Conservation (phyloP, 257 asterid genomes). For the Capsicum baccatum region DNA sequence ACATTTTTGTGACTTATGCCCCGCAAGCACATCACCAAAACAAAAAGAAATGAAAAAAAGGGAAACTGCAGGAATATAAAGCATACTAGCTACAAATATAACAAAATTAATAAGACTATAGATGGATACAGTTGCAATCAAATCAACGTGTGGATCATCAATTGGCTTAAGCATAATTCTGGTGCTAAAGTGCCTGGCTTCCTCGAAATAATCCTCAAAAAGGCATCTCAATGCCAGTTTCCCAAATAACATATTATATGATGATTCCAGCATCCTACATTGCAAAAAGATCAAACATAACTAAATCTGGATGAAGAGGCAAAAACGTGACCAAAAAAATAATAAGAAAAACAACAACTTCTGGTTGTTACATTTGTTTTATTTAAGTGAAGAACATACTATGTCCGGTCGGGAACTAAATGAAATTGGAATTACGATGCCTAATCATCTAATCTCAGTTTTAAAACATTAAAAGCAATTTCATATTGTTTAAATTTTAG, state of each 20-base stretch:
- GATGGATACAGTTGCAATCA: slow-evolving; percentile 86
- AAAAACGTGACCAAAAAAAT: background rate
- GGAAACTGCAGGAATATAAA: background rate
- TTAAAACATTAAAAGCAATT: background rate
- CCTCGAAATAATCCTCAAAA: slow-evolving; percentile 82
- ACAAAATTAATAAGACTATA: background rate
- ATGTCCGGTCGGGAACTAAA: background rate
- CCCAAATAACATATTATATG: slow-evolving; percentile 79
- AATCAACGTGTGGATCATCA: slow-evolving; percentile 93
- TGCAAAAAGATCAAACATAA: slow-evolving; percentile 22
- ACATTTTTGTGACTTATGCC: background rate
- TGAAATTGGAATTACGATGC: background rate
- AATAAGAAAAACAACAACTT: background rate
- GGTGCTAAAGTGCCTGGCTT: slow-evolving; percentile 68
- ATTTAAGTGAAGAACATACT: background rate
- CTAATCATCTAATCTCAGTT: background rate
- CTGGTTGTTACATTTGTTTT: background rate
- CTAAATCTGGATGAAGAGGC: background rate
- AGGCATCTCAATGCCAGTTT: slow-evolving; percentile 79
- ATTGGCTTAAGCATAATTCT: slow-evolving; percentile 87
- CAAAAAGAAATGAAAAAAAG: background rate
- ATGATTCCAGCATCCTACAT: slow-evolving; percentile 91
- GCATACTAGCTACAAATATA: background rate
- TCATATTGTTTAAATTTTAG: background rate
- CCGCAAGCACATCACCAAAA: background rate